Base-by-base conservation (phyloP, 441 rosid genomes). In the Populus hybrid region DNA sequence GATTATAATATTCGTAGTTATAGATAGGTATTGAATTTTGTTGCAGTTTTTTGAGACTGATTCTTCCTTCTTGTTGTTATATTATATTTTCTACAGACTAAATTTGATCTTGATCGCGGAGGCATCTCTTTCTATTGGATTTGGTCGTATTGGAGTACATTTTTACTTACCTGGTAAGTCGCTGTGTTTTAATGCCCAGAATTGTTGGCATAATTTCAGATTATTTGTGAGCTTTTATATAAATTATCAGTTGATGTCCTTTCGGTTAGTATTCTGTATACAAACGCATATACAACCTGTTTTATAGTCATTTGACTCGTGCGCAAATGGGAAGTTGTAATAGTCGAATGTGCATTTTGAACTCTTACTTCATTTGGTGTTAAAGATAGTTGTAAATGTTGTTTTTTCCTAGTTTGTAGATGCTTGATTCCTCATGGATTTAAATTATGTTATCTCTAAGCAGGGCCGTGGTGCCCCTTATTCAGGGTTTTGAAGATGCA, bases 401-500 rank as follows among this genome's bases (percentile, higher is more conserved):
- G 79, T 81, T 34, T 32, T 35, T 10, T 21, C 64, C 75, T 46
- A 46, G 76, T 74, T 81, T 40, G 53, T 80, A 79, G 73, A 80
- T 83, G 83, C 85, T 72, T 21, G 42, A 77, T 67, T 82, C 84
- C 91, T 87, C 89, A 84, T 84, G 71, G 82, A n/a, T 67, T 66
- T 40, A 20, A 87, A 79, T 77, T 82, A 81, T 85, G 82, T 90
- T 83, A 84, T 90, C 83, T 88, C 88, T 89, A 86, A 89, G 85
- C 97, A 96, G 99, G 99, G 97, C 97, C 81, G 98, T 90, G 87
- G 98, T 89, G 89, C 98, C 99, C 85, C 97, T 96, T 84, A 90
- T 96, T 80, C 98, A 94, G 96, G 99, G 99, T 88, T 96, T 88
- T 70, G 99, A 96, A 93, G 99, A 94, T 92, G 99, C 98, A 61